phyloP scores from a whole-genome alignment of 2,329 filamentous ascomycete species.

The Orbilia quercus region DNA sequence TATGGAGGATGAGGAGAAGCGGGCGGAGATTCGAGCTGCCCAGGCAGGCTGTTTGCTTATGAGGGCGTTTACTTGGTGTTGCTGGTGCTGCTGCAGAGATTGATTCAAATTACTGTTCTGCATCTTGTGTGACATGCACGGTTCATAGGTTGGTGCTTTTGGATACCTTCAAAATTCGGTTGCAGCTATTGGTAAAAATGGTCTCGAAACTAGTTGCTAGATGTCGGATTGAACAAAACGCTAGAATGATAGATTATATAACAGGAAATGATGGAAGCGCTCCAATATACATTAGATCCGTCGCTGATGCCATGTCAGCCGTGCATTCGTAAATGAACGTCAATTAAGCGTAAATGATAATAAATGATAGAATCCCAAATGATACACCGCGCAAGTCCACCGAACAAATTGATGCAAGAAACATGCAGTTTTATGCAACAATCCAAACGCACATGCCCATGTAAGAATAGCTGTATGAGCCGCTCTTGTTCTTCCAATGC shows the following conservation, averaged over 20 bases:
- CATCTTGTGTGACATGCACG: no score
- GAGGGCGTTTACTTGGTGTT: slow-evolving; percentile 6
- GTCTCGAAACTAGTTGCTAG: neutral
- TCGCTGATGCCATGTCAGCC: slow-evolving; percentile 26
- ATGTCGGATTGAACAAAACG: slow-evolving; percentile 1
- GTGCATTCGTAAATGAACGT: slow-evolving; percentile 2
- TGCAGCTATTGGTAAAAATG: no score
- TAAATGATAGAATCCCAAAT: slow-evolving; percentile 8
- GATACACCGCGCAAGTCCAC: neutral
- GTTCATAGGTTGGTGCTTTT: no score
- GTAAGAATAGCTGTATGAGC: slow-evolving; percentile 24
- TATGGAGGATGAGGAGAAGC: slow-evolving; percentile 21
- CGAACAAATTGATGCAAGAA: slow-evolving; percentile 7
- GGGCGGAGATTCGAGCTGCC: slow-evolving; percentile 12
- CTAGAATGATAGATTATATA: slow-evolving; percentile 5
- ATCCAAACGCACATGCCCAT: slow-evolving; percentile 26
- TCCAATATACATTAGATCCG: slow-evolving; percentile 31
- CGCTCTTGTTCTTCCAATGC: slow-evolving; percentile 32
- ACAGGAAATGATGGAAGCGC: neutral
- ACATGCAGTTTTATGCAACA: slow-evolving; percentile 14
- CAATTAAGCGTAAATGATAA: neutral
- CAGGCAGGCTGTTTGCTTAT: slow-evolving; percentile 27
- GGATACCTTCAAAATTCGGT: no score
- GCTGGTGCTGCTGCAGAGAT: slow-evolving; percentile 27
- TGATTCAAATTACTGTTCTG: neutral